Base-by-base conservation (phyloP, 768 basidiomycete genomes). In the Lactarius pseudohatsudake region DNA sequence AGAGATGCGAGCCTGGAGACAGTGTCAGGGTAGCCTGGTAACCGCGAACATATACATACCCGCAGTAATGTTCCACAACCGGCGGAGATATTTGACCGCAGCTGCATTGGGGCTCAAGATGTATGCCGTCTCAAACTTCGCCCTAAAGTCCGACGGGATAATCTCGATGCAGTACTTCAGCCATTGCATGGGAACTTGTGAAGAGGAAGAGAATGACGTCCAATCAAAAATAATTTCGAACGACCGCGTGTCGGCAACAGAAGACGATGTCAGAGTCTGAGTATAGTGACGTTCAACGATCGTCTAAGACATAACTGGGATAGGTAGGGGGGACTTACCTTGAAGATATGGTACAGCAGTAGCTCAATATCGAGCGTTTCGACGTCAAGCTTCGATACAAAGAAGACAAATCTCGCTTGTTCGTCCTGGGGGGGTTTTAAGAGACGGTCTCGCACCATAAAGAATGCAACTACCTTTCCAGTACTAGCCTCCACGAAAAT, bases 201-300 rank as follows among this genome's bases (percentile, higher is more conserved):
- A 91, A 11, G 83, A 81, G 2, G 88, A 81, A 3, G 86, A 82
- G 74, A 94, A 94, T 10, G 82, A 83, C 41, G 92, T 94, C 76
- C 89, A 93, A 71, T 96, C 93, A 38, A 94, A 73, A 68, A 96
- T 84, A 57, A 96, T 78, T 57, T 93, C 90, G 72, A 88, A 91
- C 4, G 71, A 65, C 34, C 81, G 81, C n/a, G 53, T n/a, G 55
- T 81, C 76, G 50, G 76, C 77, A 74, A 87, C 83, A 18, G 73
- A 75, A 8, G 83, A 76, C 9, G 80, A 78, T 16, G 79, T 81
- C 61, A 91, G 72, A 20, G 80, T 85, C 89, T 90, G 70, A 2
- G 38, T 41, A 41, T 15, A 15, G 43, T 5, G 20, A 43, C 2
- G 30, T 28, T 59, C 28, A 41, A 1, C 22, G 20, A 60, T 41